A percentile compares a stretch with the other conserved stretches of the same genome.
Evolutionary conservation across 371 early-diverging fungal species (phyloP).

Genomic region (Batrachochytrium dendrobatidis): DNA sequence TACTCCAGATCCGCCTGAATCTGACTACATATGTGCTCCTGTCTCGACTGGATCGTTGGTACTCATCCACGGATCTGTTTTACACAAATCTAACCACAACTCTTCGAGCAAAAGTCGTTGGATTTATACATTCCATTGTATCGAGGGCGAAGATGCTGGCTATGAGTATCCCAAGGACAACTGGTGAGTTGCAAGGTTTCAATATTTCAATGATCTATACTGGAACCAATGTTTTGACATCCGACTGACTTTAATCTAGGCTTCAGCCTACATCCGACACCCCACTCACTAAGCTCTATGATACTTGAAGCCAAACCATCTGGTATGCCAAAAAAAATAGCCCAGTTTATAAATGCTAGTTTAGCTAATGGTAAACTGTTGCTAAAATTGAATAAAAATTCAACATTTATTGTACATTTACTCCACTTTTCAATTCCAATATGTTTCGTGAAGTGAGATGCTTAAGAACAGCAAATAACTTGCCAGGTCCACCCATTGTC

Average conservation of each 20-base stretch:
- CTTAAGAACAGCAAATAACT: not conserved
- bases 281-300: slow-evolving; percentile 32
- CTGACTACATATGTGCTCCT: slow-evolving; percentile 22
- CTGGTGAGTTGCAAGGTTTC: slow-evolving; percentile 22
- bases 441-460: not conserved
- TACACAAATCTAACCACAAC: slow-evolving; percentile 77
- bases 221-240: not conserved
- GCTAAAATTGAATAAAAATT: no score
- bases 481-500: slow-evolving; percentile 1
- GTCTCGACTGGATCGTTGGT: slow-evolving; percentile 75
- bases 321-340: no score
- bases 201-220: not conserved
- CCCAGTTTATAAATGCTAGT: no score
- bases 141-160: slow-evolving; percentile 56
- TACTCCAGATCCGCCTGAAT: slow-evolving; percentile 19
- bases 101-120: slow-evolving; percentile 66
- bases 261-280: slow-evolving; percentile 26
- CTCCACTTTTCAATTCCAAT: no score
- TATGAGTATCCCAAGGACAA: slow-evolving; percentile 32
- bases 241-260: slow-evolving; percentile 7
- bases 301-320: not conserved
- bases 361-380: no score
- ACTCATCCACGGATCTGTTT: slow-evolving; percentile 81
- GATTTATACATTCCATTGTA: slow-evolving; percentile 90
- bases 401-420: no score